Percentiles rank a stretch among this genome's conserved stretches.
These are phyloP conservation scores for Tulasnella sp. DNA, from an alignment of 768 basidiomycete species.

Conservation along the genomic window DNA sequence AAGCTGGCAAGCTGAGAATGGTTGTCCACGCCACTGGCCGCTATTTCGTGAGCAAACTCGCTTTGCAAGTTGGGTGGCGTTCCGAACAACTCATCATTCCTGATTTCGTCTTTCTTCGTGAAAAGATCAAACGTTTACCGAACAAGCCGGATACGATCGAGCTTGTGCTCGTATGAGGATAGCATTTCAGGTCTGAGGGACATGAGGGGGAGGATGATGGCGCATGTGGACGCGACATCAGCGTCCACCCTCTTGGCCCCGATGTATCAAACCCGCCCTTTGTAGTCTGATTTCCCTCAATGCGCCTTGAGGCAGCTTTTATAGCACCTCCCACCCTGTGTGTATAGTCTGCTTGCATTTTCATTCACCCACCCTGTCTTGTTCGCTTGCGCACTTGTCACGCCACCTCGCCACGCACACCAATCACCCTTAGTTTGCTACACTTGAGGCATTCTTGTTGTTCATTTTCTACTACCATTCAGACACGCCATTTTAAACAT, in stretches of 20 bases:
- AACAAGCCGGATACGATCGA: conserved; percentile 27
- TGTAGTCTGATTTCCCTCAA: not conserved
- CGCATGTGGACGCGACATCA: not conserved
- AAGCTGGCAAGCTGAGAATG: conserved; percentile 20
- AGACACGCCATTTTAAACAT: not conserved
- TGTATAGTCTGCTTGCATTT: not conserved
- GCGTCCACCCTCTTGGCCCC: not conserved
- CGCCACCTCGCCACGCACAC: not conserved
- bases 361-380: not conserved
- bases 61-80: not conserved
- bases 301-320: not conserved
- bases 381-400: not conserved
- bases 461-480: not conserved
- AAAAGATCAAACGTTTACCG: conserved; percentile 27
- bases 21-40: conserved; percentile 30
- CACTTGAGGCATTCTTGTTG: not conserved
- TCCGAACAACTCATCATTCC: not conserved
- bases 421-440: not conserved
- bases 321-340: not conserved
- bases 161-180: conserved; percentile 26
- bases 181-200: not conserved
- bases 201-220: not conserved
- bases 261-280: not conserved
- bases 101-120: no score
- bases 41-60: conserved; percentile 20